Conservation (phyloP, 1,284 basidiomycete species). For the Puccinia horiana region DNA sequence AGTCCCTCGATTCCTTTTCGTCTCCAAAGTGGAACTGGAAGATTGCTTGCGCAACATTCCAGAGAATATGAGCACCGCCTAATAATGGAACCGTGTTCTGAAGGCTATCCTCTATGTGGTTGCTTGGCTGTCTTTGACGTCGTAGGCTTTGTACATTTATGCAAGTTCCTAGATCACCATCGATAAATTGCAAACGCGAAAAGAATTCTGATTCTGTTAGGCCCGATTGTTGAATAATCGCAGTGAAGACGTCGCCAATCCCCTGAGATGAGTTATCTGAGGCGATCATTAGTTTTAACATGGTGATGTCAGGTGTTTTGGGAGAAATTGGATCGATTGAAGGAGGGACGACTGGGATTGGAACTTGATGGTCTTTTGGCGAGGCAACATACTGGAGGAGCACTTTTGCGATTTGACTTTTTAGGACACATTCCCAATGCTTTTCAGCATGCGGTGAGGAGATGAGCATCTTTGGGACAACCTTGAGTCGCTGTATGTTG, state of each 20-base stretch:
- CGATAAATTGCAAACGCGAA: not conserved
- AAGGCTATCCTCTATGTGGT: not conserved
- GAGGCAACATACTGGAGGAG: not conserved
- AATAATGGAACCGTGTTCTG: not conserved
- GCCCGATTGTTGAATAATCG: not conserved
- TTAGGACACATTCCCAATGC: not conserved
- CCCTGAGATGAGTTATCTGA: not conserved
- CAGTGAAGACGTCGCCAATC: not conserved
- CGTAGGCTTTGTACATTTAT: not conserved
- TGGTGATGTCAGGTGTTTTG: not conserved
- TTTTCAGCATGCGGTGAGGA: not conserved
- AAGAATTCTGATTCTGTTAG: not conserved
- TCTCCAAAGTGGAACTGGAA: not conserved
- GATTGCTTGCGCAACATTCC: not conserved
- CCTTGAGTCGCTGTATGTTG: not conserved
- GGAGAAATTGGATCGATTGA: not conserved
- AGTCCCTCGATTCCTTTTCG: not conserved
- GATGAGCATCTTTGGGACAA: not conserved
- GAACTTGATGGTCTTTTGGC: not conserved
- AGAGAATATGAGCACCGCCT: not conserved
- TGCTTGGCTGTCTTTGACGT: not conserved
- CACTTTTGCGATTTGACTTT: not conserved
- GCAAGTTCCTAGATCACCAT: not conserved
- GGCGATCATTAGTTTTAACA: not conserved
- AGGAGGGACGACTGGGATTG: not conserved